These are phyloP conservation scores for Orobanche coerulescens DNA, from an alignment of 257 asterid genomes.

Conservation along the genomic window DNA sequence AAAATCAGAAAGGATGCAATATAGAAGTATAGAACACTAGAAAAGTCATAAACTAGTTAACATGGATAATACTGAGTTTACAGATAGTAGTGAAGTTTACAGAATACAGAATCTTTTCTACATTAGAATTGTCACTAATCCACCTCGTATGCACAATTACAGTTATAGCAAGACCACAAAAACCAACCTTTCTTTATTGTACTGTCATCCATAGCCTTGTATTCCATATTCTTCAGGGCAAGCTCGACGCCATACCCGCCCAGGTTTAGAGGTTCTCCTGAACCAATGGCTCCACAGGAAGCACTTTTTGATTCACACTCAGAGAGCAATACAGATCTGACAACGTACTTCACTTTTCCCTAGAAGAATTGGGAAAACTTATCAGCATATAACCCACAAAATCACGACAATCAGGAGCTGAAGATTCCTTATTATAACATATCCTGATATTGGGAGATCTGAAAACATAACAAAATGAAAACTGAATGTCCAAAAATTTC, in stretches of 20 bases:
- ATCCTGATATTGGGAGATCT: background rate
- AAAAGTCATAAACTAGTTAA: no score
- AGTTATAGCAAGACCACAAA: constrained; percentile 13
- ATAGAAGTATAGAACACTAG: no score
- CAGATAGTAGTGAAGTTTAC: no score
- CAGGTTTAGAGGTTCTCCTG: constrained; percentile 70
- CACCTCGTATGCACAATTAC: background rate
- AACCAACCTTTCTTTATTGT: constrained; percentile 62
- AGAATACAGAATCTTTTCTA: no score
- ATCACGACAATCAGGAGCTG: constrained; percentile 1
- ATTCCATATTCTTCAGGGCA: constrained; percentile 98
- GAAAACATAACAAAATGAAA: background rate
- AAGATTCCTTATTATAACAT: constrained; percentile 7
- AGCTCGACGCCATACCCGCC: constrained; percentile 99
- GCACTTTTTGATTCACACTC: constrained; percentile 75
- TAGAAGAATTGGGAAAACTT: constrained; percentile 19
- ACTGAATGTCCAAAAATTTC: background rate
- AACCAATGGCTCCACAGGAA: constrained; percentile 75
- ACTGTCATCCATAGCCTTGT: constrained; percentile 98
- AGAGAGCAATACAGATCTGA: constrained; percentile 82
- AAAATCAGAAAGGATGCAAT: no score
- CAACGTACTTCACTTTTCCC: constrained; percentile 78
- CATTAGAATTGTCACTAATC: background rate
- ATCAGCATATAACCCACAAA: constrained; percentile 10
- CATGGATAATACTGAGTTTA: no score